Evolutionary conservation across 208 protist species (phyloP).

Genomic region (Acanthamoeba royreba): DNA sequence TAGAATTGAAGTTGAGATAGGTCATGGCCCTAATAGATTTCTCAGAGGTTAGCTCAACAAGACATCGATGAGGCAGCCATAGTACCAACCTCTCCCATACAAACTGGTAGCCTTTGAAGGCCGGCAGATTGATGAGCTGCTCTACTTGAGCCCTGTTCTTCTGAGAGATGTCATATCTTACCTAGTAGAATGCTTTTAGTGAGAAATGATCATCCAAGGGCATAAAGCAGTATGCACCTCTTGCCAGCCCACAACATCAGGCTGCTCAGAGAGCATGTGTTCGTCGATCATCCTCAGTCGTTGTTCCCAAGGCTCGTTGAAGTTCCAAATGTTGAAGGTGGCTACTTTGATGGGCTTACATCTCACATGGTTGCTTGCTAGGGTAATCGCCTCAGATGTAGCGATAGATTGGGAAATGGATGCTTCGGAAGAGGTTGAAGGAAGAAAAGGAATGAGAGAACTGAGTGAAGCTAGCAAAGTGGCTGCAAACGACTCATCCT

Average conservation of each 20-base stretch:
- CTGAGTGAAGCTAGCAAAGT: too few relatives aligned
- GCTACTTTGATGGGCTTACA: neutral
- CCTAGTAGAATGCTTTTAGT: neutral
- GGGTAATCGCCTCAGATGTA: neutral
- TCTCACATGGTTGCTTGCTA: neutral
- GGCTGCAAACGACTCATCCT: too few relatives aligned
- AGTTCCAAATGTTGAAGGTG: neutral
- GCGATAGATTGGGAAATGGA: too few relatives aligned
- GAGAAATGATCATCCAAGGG: neutral
- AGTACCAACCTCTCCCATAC: neutral
- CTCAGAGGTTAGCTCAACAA: neutral
- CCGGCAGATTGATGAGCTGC: neutral
- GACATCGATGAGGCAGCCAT: neutral
- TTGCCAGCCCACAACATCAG: neutral
- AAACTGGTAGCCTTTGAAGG: neutral
- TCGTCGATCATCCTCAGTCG: neutral
- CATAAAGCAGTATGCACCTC: neutral
- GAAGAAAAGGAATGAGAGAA: too few relatives aligned
- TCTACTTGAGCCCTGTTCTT: neutral
- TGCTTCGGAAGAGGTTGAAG: too few relatives aligned
- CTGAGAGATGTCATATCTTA: neutral
- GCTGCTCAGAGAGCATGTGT: neutral
- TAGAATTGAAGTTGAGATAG: neutral
- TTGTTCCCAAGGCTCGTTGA: neutral
- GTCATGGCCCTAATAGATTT: neutral